phyloP scores from a whole-genome alignment of 441 rosid genomes.

The Euphorbia celastroides region DNA sequence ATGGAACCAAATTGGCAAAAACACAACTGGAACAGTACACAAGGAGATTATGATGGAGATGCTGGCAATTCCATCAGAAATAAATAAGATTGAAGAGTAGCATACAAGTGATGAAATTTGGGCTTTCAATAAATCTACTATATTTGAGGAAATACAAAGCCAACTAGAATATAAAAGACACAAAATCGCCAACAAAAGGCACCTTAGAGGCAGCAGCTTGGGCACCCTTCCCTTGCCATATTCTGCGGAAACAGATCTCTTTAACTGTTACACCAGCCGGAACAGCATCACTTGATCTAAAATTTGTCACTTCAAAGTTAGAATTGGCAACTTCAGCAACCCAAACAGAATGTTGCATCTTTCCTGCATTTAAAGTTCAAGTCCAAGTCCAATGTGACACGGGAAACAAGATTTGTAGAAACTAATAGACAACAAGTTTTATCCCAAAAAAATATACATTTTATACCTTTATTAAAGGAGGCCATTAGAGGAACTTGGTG shows the following conservation, averaged over 20 bases:
- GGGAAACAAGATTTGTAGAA: slow-evolving; percentile 11
- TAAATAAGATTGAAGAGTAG: too few relatives aligned
- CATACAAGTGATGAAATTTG: too few relatives aligned
- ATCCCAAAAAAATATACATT: slow-evolving; percentile 17
- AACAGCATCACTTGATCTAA: slow-evolving; percentile 36
- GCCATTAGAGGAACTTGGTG: slow-evolving; percentile 84
- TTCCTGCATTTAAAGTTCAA: slow-evolving; percentile 46
- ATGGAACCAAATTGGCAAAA: neutral
- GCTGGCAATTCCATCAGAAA: too few relatives aligned
- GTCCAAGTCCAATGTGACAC: slow-evolving; percentile 18
- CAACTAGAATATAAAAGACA: neutral
- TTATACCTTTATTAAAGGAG: slow-evolving; percentile 79
- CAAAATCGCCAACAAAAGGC: slow-evolving; percentile 20
- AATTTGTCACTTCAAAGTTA: slow-evolving; percentile 42
- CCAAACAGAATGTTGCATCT: slow-evolving; percentile 97
- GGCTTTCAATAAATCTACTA: neutral
- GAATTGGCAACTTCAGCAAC: slow-evolving; percentile 64
- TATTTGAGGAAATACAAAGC: neutral
- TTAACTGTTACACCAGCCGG: slow-evolving; percentile 51
- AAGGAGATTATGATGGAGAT: neutral
- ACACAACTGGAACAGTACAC: neutral
- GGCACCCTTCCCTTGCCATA: slow-evolving; percentile 96
- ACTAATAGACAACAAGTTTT: slow-evolving; percentile 1
- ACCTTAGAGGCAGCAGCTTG: slow-evolving; percentile 89
- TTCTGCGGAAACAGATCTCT: slow-evolving; percentile 68